Evolutionary conservation across 345 rosid genomes (phyloP), one percentile per base, ranked within the genome.

Genomic region (Erucastrum elatum): DNA sequence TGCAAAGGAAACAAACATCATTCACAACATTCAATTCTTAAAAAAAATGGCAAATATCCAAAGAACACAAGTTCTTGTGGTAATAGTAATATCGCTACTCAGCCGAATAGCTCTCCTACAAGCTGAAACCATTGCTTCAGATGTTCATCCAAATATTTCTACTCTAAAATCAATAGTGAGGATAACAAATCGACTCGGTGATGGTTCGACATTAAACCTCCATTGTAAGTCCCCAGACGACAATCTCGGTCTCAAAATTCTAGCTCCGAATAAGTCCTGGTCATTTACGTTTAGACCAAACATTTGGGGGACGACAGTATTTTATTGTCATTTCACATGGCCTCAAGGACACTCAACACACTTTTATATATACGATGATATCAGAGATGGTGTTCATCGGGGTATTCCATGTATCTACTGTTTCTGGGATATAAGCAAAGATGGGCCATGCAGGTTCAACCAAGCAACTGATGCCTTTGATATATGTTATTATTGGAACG

Each of bases 311-410:
- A 2, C 77, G 39, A 78, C 77, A 46, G 0, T 72, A 5, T 78
- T 66, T 68, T 15, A 3, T 6, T 78, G 82, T 46, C 64, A 72
- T 13, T 78, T 78, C 68, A 41, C 73, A 60, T 78, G 82, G 82
- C 41, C 55, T 30, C 6, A 0, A 58, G 21, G 35, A 15, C 16
- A 60, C n/a, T 78, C 63, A n/a, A 26, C 2, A n/a, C 1, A 4
- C 9, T 78, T 78, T 78, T 0, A 78, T 72, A 78, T 78, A 31
- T 78, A 78, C 11, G 77, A 78, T 72, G 82, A 72, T 59, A 0
- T 0, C 0, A 72, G 82, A 72, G 77, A 78, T 35, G 68, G 68
- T 41, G 68, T 44, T 71, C 64, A 17, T 59, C 30, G 0, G 4
- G 44, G 69, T 46, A 66, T n/a, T 58, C 64, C 69, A 44, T 78